Conservation (phyloP, 805 yeast species). For the Cephaloascus albidus region DNA sequence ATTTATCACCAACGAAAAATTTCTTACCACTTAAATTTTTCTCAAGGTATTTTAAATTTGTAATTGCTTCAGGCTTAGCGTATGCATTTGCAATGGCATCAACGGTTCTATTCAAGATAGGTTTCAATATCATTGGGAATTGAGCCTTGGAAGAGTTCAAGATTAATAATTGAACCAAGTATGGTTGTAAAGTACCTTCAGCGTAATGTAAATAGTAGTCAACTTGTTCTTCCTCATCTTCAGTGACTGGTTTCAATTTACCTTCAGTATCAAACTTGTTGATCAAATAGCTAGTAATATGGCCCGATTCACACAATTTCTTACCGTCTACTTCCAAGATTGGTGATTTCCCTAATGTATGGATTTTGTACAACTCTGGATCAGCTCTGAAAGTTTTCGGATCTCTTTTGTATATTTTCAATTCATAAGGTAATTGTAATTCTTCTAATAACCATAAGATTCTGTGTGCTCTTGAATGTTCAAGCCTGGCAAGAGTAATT, state of each 20-base stretch:
- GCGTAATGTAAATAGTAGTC: constrained; percentile 45
- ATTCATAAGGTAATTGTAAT: constrained; percentile 42
- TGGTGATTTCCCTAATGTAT: constrained; percentile 61
- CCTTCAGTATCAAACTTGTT: constrained; percentile 35
- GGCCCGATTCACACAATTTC: constrained; percentile 50
- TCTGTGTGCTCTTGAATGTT: constrained; percentile 51
- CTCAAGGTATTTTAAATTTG: constrained; percentile 31
- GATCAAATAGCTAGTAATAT: constrained; percentile 43
- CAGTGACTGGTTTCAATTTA: constrained; percentile 25
- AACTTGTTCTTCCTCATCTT: constrained; percentile 29
- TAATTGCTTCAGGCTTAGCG: constrained; percentile 35
- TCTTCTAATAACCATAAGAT: constrained; percentile 60
- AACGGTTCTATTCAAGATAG: constrained; percentile 31
- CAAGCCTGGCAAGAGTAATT: constrained; percentile 22
- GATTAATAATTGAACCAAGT: constrained; percentile 21
- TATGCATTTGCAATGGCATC: constrained; percentile 37
- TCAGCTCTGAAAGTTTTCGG: constrained; percentile 32
- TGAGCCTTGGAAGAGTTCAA: constrained; percentile 24
- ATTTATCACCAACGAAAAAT: constrained; percentile 38
- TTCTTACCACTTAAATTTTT: constrained; percentile 20
- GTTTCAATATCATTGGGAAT: constrained; percentile 40
- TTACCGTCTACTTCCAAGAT: constrained; percentile 36
- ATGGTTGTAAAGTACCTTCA: constrained; percentile 57
- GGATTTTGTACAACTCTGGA: constrained; percentile 37
- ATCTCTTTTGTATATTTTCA: constrained; percentile 43